These are phyloP conservation scores for Lachancea fermentati DNA, from an alignment of 805 yeast genomes.

Conservation along the genomic window DNA sequence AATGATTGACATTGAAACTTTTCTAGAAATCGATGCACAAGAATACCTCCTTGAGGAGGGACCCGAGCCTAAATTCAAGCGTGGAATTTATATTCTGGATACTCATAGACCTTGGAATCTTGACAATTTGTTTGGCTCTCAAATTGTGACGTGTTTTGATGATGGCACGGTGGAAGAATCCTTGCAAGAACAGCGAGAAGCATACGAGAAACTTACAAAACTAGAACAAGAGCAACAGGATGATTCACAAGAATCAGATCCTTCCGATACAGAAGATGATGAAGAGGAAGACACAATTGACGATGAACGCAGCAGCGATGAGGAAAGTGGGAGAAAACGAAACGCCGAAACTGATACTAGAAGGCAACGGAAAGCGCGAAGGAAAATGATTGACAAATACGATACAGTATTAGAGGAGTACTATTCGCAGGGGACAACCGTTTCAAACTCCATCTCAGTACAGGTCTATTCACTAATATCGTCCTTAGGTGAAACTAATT, in stretches of 20 bases:
- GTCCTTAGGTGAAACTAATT: slow-evolving; percentile 71
- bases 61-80: slow-evolving; percentile 30
- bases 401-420: slow-evolving; percentile 64
- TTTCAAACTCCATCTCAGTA: slow-evolving; percentile 68
- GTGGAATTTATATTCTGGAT: slow-evolving; percentile 78
- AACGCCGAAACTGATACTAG: slow-evolving; percentile 21
- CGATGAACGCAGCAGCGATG: slow-evolving; percentile 27
- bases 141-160: slow-evolving; percentile 73
- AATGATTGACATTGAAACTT: slow-evolving; percentile 74
- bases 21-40: slow-evolving; percentile 57
- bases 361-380: slow-evolving; percentile 35
- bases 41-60: slow-evolving; percentile 39
- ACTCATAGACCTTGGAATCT: slow-evolving; percentile 96
- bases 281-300: slow-evolving; percentile 31
- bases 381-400: slow-evolving; percentile 39
- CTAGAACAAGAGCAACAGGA: slow-evolving; percentile 34
- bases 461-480: slow-evolving; percentile 77
- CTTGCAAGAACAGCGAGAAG: slow-evolving; percentile 49
- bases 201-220: slow-evolving; percentile 51
- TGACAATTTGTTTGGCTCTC: slow-evolving; percentile 84
- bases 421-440: slow-evolving; percentile 77
- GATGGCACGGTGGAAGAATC: slow-evolving; percentile 72
- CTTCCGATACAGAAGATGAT: slow-evolving; percentile 34
- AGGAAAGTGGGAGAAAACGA: slow-evolving; percentile 24
- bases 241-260: slow-evolving; percentile 32